Base-by-base conservation (phyloP, 2,329 filamentous ascomycete genomes). In the Zasmidium angulare region DNA sequence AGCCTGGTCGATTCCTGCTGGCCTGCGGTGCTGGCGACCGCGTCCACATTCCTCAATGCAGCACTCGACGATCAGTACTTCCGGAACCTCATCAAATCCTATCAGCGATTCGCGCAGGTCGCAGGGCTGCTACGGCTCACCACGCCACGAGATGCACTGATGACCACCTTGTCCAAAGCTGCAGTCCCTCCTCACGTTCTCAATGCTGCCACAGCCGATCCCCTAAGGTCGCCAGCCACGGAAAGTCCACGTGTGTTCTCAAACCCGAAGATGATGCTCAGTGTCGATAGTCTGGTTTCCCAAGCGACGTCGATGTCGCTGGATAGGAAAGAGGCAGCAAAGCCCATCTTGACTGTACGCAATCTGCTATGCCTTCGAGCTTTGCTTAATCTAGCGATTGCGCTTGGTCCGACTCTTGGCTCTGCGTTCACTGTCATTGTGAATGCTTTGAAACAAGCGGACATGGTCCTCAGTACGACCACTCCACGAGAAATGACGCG, bases 71-170 rank as follows among this genome's bases (percentile, higher is more conserved):
- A 91, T 1, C 92, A 97, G 55, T 97, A 95, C 68, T 99, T 98
- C 69, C 93, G 97, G 66, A 86, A 89, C 10, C 80, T 99, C 1
- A 93, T 99, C 22, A 86, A 95, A 65, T 90, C 93, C 0, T 96
- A 98, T 67, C 95, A 99, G 69, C 92, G 96, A 65, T 90, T 99
- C 69, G 90, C 95, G 0, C 96, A 99, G 72, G 93, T 98, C 2
- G 91, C 95, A 43, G 96, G 95, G 3, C 80, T 99, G 50, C 77
- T 99, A 9, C 87, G 93, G 63, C 83, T 98, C 10, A 80, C 84
- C 12, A 97, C 93, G 0, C 93, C 95, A 0, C 84, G 95, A 64
- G 95, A 99, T 79, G 95, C 95, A 0, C 96, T 99, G 69, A 80
- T 99, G 31, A 98, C 95, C 0, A 97, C 93, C 0, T 79, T 99